These are phyloP conservation scores for Chaetomiaceae sp. DNA, from an alignment of 2,329 filamentous ascomycete species.

Conservation along the genomic window DNA sequence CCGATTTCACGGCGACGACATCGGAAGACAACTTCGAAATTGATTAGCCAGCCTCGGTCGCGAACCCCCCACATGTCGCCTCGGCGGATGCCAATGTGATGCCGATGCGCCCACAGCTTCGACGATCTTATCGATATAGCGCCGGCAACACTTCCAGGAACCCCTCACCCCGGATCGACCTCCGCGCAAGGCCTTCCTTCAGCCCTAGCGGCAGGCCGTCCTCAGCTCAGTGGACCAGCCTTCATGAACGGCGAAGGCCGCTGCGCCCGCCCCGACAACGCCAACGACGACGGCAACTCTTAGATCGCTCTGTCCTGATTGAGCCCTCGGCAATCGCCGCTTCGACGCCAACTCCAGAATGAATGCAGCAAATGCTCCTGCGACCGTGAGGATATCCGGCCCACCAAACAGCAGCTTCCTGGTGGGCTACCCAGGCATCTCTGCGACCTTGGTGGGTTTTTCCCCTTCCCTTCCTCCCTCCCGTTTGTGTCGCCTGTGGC, in stretches of 20 bases:
- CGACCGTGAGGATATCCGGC: constrained; percentile 86
- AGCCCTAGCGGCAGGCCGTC: constrained; percentile 25
- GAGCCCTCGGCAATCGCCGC: constrained; percentile 12
- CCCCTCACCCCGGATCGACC: constrained; percentile 17
- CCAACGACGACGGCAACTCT: constrained; percentile 8
- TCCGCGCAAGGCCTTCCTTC: constrained; percentile 4
- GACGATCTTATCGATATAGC: constrained; percentile 23
- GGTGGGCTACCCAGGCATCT: constrained; percentile 96
- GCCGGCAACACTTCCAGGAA: constrained; percentile 12
- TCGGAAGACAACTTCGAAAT: neutral
- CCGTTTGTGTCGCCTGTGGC: constrained; percentile 9
- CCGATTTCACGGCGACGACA: constrained; percentile 1
- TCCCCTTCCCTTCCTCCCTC: constrained; percentile 6
- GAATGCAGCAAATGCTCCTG: constrained; percentile 27
- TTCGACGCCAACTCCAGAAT: constrained; percentile 24
- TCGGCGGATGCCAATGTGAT: constrained; percentile 19
- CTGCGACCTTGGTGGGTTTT: constrained; percentile 81
- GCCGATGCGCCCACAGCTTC: constrained; percentile 11
- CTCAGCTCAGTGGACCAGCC: constrained; percentile 20
- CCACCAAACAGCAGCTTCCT: constrained; percentile 96
- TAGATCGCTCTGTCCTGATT: neutral
- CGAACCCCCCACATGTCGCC: constrained; percentile 1
- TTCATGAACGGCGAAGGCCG: constrained; percentile 27
- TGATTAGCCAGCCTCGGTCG: neutral
- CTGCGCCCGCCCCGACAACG: constrained; percentile 13